Base-by-base conservation (phyloP, 1,284 basidiomycete genomes). In the Mycosarcoma mackinlayi region DNA sequence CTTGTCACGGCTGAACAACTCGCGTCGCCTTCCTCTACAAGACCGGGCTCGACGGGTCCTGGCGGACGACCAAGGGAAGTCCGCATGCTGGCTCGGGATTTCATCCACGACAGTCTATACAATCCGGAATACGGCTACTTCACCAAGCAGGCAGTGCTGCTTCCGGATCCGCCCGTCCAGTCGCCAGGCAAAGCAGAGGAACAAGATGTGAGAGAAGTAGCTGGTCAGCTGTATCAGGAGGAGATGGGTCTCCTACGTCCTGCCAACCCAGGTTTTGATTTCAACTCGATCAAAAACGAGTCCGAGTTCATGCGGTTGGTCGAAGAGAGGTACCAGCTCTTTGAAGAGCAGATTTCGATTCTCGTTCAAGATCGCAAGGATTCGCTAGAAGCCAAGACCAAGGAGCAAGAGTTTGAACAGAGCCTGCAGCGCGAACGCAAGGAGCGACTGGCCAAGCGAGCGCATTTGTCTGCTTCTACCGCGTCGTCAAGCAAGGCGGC, bases 101-200 rank as follows among this genome's bases (percentile, higher is more conserved):
- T 92, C 83, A 94, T 99, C 72, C 92, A 98, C 79, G 96, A 99
- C 82, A 90, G 91, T 18, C 84, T 99, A 39, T 99, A 98, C 85
- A 98, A 99, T 80, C 94, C 94, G 3, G 85, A 93, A 81, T 98
- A 99, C 80, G 96, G 96, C 34, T 99, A 99, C 85, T 98, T 99
- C 82, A 63, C 61, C 19, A 68, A 77, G 41, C 80, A 81, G 27
- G 80, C 80, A 2, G 78, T 77, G n/a, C 48, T 82, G 6, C 66
- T 81, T 0, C 79, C 79, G 7, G 69, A 74, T 23, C 55, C 60
- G 28, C 19, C 51, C 6, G 30, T 57, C 11, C 19, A 13, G 18
- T 9, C 19, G 13, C 6, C n/a, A 3, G 14, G 3, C 3, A 14
- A 30, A 30, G 24, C 24, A n/a, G 28, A 9, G 9, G 27, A 27